Percentiles rank a stretch among this genome's conserved stretches.
Conservation (phyloP, 345 rosid species). For the Salix suchowensis region DNA sequence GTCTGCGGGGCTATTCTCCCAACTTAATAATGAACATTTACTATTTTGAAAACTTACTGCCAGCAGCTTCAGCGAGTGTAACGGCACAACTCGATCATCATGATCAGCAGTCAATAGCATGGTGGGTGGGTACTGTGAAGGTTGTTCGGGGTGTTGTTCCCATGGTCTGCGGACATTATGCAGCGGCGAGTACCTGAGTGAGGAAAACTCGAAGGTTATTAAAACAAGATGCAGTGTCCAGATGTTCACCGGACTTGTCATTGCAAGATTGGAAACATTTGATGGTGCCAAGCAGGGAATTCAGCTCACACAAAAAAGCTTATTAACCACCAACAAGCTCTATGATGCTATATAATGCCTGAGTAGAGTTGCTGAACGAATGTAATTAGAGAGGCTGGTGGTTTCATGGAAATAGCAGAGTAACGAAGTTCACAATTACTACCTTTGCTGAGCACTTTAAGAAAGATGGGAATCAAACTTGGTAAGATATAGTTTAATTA, state of each 20-base stretch:
- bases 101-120: conserved; percentile 96
- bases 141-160: conserved; percentile 45
- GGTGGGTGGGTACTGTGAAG: conserved; percentile 74
- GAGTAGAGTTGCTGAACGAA: neutral
- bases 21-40: neutral
- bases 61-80: conserved; percentile 74
- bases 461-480: neutral
- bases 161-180: conserved; percentile 95
- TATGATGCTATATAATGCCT: neutral
- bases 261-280: neutral
- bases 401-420: neutral
- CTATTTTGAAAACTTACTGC: conserved; percentile 50
- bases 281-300: neutral
- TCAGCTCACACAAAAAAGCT: neutral
- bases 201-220: neutral
- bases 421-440: neutral
- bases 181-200: conserved; percentile 77
- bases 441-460: neutral
- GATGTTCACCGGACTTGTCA: neutral
- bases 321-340: neutral
- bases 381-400: neutral
- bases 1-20: too few species aligned
- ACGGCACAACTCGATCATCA: conserved; percentile 88
- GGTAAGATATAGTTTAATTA: neutral
- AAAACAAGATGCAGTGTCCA: neutral